Evolutionary conservation across 2,329 filamentous ascomycete genomes (phyloP), one percentile per base, ranked within the genome.

Genomic region (Ascochyta rabiei): DNA sequence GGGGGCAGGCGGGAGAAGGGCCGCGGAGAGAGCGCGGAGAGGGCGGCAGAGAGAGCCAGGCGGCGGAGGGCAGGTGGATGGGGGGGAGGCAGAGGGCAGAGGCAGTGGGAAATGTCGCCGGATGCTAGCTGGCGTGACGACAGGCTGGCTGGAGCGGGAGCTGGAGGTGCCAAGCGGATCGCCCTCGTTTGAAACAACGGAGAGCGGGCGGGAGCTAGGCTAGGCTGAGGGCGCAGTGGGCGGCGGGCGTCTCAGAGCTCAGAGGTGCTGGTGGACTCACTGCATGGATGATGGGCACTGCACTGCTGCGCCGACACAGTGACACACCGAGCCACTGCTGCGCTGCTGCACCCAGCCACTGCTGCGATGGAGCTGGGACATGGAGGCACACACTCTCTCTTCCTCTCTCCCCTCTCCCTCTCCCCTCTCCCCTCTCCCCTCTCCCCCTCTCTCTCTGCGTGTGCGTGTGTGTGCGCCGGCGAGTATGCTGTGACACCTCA

Each of bases 91-190:
- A 24, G 23, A 24, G 23, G 7, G 26, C 6, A 10, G 50, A 59
- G 61, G 63, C 62, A 59, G 62, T 64, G 63, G 55, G 60, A 59
- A 50, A 54, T 23, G 57, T 48, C 48, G 62, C 63, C 60, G 59
- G 45, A 37, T 46, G 49, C 56, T 45, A 53, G 48, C 54, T 45
- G 56, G 62, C 53, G 53, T 62, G 50, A 43, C 43, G 60, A 7
- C 23, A 4, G 23, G 23, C 23, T 24, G 26, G 26, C 9, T 28
- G 26, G 26, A n/a, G n/a, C n/a, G n/a, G n/a, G n/a, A 6, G 21
- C 21, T 56, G 53, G 61, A 53, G 35, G 28, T 48, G 62, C 61
- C 62, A 62, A 65, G 61, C 33, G 52, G 61, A 66, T 66, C 59
- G 61, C 45, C 50, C 61, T n/a, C 56, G 45, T 48, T 52, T 63